A percentile compares a stretch with the other conserved stretches of the same genome.
These are phyloP conservation scores for Candida awuae DNA, from an alignment of 805 yeast genomes.

Conservation along the genomic window DNA sequence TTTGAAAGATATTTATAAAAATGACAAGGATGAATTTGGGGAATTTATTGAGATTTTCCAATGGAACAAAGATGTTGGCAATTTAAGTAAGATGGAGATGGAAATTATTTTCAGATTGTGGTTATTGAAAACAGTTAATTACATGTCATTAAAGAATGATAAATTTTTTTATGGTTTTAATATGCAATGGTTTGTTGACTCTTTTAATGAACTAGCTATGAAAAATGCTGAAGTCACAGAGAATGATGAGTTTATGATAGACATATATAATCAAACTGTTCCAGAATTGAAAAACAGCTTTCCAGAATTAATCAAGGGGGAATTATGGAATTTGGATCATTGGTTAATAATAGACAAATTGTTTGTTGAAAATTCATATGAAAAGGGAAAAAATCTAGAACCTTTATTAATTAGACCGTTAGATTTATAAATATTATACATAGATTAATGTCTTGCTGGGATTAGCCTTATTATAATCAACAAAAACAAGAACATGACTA, in stretches of 20 bases:
- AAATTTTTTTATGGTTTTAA: background rate
- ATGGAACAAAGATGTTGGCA: slow-evolving; percentile 4
- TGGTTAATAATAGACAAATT: slow-evolving; percentile 14
- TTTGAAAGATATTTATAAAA: slow-evolving; percentile 19
- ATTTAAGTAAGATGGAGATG: slow-evolving; percentile 14
- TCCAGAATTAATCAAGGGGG: slow-evolving; percentile 7
- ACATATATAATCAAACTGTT: slow-evolving; percentile 8
- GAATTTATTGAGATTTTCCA: slow-evolving; percentile 10
- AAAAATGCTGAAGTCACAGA: background rate
- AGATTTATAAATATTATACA: slow-evolving; percentile 9
- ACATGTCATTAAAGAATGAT: background rate
- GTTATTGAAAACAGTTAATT: slow-evolving; percentile 15
- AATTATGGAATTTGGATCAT: slow-evolving; percentile 16
- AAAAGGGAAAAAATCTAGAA: slow-evolving; percentile 22
- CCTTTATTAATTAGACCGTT: slow-evolving; percentile 20
- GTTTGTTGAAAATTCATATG: slow-evolving; percentile 17
- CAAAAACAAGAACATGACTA: slow-evolving; percentile 21
- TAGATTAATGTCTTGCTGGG: slow-evolving; percentile 33
- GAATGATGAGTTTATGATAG: slow-evolving; percentile 9
- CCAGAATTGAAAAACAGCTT: background rate
- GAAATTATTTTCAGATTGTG: slow-evolving; percentile 20
- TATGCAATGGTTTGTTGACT: slow-evolving; percentile 14
- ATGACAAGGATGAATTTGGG: slow-evolving; percentile 13
- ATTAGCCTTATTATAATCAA: slow-evolving; percentile 24
- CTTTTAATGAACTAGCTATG: slow-evolving; percentile 7